A percentile compares a stretch with the other conserved stretches of the same genome.
Evolutionary conservation across 148 eudicot species (phyloP).

Genomic region (Polygonum aviculare): DNA sequence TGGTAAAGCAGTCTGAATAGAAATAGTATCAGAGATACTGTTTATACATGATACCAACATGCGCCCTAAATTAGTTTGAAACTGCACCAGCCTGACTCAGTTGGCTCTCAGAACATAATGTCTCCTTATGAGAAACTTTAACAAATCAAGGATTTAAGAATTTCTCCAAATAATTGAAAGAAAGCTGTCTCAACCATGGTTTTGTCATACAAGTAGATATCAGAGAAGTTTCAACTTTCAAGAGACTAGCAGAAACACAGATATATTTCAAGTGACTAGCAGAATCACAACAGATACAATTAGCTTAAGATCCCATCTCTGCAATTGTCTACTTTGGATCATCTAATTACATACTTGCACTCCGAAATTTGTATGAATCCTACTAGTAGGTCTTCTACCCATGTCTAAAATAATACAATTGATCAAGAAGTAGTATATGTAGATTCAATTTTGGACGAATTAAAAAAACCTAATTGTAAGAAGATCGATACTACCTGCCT

Average conservation of each 20-base stretch:
- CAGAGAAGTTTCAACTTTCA: neutral
- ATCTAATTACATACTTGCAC: neutral
- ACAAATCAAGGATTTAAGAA: neutral
- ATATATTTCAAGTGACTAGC: neutral
- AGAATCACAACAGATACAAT: neutral
- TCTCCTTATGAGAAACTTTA: neutral
- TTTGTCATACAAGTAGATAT: neutral
- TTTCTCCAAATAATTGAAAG: neutral
- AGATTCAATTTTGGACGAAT: neutral
- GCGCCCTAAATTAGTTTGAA: neutral
- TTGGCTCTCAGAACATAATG: neutral
- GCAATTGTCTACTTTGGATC: neutral
- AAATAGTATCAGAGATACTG: neutral
- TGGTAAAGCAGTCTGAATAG: neutral
- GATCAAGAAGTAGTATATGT: neutral
- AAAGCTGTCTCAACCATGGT: neutral
- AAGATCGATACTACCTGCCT: conserved; percentile 54
- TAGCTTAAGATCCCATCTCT: neutral
- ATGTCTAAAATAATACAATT: neutral
- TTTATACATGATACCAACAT: neutral
- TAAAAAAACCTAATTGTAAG: neutral
- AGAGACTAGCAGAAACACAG: neutral
- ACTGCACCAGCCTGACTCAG: neutral
- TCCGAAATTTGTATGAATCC: neutral
- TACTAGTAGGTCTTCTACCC: neutral